These are phyloP conservation scores for Kurtzmaniella quercitrusa DNA, from an alignment of 1,139 yeast species.

Conservation along the genomic window DNA sequence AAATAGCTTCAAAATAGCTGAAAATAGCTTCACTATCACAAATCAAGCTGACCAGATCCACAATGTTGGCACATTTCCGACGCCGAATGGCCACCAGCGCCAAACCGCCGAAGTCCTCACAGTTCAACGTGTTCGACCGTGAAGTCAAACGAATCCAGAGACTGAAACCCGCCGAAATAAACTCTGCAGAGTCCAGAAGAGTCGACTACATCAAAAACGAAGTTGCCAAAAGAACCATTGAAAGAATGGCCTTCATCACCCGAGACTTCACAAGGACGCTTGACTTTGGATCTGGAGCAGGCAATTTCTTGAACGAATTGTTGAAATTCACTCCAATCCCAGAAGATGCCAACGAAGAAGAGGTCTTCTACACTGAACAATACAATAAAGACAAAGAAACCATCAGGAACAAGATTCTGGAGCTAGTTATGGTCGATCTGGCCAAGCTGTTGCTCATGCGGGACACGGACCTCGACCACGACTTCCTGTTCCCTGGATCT, in stretches of 20 bases:
- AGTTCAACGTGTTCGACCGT: slow-evolving; percentile 65
- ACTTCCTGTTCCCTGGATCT: slow-evolving; percentile 38
- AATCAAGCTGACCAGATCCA: not conserved
- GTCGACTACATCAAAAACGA: slow-evolving; percentile 79
- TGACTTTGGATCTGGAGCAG: slow-evolving; percentile 74
- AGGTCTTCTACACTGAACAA: slow-evolving; percentile 27
- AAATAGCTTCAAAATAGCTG: no score
- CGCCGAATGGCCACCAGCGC: slow-evolving; percentile 1
- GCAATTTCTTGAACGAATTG: slow-evolving; percentile 44
- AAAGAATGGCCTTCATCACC: slow-evolving; percentile 69
- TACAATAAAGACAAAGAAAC: slow-evolving; percentile 49
- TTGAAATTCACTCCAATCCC: slow-evolving; percentile 27
- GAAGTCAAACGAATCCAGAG: slow-evolving; percentile 57
- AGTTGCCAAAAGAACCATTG: slow-evolving; percentile 68
- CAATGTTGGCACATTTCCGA: not conserved
- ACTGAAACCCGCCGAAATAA: slow-evolving; percentile 42
- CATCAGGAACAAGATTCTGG: slow-evolving; percentile 50
- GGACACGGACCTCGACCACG: slow-evolving; percentile 33
- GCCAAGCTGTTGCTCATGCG: slow-evolving; percentile 50
- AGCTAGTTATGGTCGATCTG: slow-evolving; percentile 67
- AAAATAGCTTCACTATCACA: not conserved
- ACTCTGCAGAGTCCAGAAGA: slow-evolving; percentile 45
- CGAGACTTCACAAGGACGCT: slow-evolving; percentile 56
- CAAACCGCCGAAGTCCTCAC: slow-evolving; percentile 12
- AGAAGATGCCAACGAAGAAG: slow-evolving; percentile 24